Percentiles rank a stretch among this genome's conserved stretches.
Conservation (phyloP, 2,329 filamentous ascomycete species). For the Xylaria polymorpha region DNA sequence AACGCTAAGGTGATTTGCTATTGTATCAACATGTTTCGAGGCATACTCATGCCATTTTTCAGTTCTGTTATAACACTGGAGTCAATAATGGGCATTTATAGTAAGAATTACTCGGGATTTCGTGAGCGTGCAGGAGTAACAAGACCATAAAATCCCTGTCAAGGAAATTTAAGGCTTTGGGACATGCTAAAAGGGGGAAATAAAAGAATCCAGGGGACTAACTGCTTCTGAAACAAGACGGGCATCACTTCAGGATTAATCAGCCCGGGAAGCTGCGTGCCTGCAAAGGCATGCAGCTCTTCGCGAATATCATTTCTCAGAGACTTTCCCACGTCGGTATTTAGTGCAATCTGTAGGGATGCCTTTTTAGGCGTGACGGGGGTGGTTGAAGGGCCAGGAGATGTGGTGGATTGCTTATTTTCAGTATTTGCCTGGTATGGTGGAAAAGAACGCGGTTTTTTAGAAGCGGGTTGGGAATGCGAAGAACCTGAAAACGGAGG, state of each 20-base stretch:
- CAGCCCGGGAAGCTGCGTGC: slow-evolving; percentile 50
- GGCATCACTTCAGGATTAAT: slow-evolving; percentile 50
- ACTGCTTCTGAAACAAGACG: slow-evolving; percentile 48
- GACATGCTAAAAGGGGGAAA: no score
- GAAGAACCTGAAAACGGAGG: no score
- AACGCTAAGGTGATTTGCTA: slow-evolving; percentile 36
- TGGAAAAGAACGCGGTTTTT: background rate
- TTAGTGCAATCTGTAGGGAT: background rate
- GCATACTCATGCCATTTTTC: slow-evolving; percentile 49
- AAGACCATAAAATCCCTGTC: no score
- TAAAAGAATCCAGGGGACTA: no score
- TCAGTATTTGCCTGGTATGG: background rate
- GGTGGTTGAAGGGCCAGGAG: background rate
- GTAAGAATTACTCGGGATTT: no score
- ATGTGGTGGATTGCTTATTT: background rate
- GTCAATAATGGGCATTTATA: no score
- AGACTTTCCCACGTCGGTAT: background rate
- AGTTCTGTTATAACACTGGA: slow-evolving; percentile 30
- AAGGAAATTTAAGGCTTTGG: no score
- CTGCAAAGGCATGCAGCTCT: slow-evolving; percentile 47
- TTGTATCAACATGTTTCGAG: slow-evolving; percentile 40
- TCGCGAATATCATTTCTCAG: slow-evolving; percentile 43
- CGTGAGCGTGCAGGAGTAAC: no score
- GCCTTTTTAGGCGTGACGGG: background rate
- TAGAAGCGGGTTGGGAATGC: background rate